Base-by-base conservation (phyloP, 1,284 basidiomycete species). In the Boletus mariae region DNA sequence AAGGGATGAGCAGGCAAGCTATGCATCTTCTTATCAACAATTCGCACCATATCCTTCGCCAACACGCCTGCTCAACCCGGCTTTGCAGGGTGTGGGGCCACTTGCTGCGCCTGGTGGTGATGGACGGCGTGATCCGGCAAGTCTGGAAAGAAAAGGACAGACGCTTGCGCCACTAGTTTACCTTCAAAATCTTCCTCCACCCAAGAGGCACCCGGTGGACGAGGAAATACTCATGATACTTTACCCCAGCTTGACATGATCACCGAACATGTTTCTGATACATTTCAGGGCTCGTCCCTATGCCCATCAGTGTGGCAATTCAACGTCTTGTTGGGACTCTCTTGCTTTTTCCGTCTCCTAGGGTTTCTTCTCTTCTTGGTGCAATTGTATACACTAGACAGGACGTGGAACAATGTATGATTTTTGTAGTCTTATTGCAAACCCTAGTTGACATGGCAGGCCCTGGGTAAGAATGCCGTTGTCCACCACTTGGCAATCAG, bases 141-240 rank as follows among this genome's bases (percentile, higher is more conserved):
- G 57, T 40, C 20, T 56, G 37, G 58, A 59, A 6, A 55, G 56
- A 53, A 67, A 59, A 8, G 62, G 56, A 5, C 66, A 72, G 38
- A 66, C 62, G 3, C 74, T 82, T n/a, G 81, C 81, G 2, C 82
- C 81, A 10, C 66, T 83, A 13, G 71, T 73, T 35, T 83, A 82
- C 61, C 73, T 83, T 23, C 73, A 77, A 61, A 78, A 73, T 37
- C 73, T 80, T 35, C 68, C 78, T 5, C 78, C 78, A 1, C 75
- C 71, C 20, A 72, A 73, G 35, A 65, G 79, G 54, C 76, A 83
- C 55, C 82, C 82, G 2, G 69, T 80, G 38, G 82, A 84, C 59
- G 82, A 83, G 64, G 75, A 79, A 63, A 79, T 80, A n/a, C 68
- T 83, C 41, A 83, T 80, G 76, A 74, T 77, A 2, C 75, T 83